A percentile compares a stretch with the other conserved stretches of the same genome.
These are phyloP conservation scores for Lithospermum erythrorhizon DNA, from an alignment of 257 asterid species.

Conservation along the genomic window DNA sequence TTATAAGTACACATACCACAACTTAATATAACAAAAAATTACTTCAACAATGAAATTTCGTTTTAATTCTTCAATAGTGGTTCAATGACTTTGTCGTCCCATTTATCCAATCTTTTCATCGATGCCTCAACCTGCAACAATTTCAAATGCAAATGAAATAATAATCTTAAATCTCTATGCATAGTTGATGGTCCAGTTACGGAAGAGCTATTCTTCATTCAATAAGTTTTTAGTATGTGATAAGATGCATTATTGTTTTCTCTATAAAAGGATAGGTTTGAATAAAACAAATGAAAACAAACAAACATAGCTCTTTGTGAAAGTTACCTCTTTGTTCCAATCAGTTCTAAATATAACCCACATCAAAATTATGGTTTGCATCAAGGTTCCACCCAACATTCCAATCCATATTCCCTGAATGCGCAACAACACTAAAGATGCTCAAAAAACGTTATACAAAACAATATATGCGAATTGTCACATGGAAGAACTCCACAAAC, in stretches of 20 bases:
- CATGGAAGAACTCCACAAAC: background rate
- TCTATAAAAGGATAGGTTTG: background rate
- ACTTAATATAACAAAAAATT: background rate
- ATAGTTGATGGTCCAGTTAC: too few relatives aligned
- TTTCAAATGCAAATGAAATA: background rate
- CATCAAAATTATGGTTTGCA: slow-evolving; percentile 24
- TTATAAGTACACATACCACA: too few relatives aligned
- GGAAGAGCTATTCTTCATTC: too few relatives aligned
- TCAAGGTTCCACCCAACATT: slow-evolving; percentile 24
- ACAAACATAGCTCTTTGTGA: too few relatives aligned
- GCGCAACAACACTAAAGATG: background rate
- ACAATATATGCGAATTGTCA: background rate
- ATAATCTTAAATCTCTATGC: too few relatives aligned
- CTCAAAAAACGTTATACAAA: background rate
- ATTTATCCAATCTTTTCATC: slow-evolving; percentile 16
- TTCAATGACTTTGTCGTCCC: slow-evolving; percentile 8
- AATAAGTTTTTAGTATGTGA: too few relatives aligned
- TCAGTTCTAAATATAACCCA: slow-evolving; percentile 31
- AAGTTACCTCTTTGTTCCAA: slow-evolving; percentile 27
- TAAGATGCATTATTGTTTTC: background rate
- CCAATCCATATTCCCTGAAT: slow-evolving; percentile 29
- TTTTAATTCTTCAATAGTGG: slow-evolving; percentile 2
- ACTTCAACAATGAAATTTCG: too few relatives aligned
- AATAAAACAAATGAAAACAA: too few relatives aligned
- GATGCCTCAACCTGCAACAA: slow-evolving; percentile 21